phyloP scores from a whole-genome alignment of 257 asterid species.

The Ligustrum vulgare region DNA sequence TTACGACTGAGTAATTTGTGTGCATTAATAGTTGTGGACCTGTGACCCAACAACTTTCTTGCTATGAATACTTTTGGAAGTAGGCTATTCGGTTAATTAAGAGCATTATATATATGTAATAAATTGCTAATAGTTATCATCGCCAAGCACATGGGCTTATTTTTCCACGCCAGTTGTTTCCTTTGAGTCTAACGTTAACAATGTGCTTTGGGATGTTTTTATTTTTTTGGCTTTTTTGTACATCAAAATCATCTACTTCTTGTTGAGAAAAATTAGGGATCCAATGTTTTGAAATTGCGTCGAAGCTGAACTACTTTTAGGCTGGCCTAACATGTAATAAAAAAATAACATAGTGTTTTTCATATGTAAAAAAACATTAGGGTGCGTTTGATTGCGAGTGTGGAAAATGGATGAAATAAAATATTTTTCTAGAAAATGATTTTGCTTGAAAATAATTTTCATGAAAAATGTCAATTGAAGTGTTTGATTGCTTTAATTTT shows the following conservation, averaged over 20 bases:
- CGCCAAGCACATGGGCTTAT: constrained; percentile 11
- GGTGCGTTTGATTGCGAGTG: too few relatives aligned
- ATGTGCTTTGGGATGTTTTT: not conserved
- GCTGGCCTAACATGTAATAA: too few relatives aligned
- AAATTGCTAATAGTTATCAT: not conserved
- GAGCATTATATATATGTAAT: not conserved
- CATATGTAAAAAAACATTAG: too few relatives aligned
- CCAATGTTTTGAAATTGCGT: too few relatives aligned
- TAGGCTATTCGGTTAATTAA: not conserved
- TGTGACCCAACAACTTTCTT: not conserved
- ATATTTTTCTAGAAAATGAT: too few relatives aligned
- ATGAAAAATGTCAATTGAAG: too few relatives aligned
- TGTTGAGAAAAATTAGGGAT: not conserved
- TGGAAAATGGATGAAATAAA: too few relatives aligned
- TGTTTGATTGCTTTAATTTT: too few relatives aligned
- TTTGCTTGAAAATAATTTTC: too few relatives aligned
- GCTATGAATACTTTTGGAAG: not conserved
- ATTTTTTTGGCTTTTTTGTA: not conserved
- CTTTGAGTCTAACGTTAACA: not conserved
- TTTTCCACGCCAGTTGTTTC: constrained; percentile 11
- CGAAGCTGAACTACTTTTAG: too few relatives aligned
- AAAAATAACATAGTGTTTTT: too few relatives aligned
- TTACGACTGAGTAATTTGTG: not conserved
- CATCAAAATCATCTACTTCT: not conserved
- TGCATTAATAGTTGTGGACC: not conserved